Conservation (phyloP, 2,329 filamentous ascomycete genomes). For the Fusarium tjaetaba region DNA sequence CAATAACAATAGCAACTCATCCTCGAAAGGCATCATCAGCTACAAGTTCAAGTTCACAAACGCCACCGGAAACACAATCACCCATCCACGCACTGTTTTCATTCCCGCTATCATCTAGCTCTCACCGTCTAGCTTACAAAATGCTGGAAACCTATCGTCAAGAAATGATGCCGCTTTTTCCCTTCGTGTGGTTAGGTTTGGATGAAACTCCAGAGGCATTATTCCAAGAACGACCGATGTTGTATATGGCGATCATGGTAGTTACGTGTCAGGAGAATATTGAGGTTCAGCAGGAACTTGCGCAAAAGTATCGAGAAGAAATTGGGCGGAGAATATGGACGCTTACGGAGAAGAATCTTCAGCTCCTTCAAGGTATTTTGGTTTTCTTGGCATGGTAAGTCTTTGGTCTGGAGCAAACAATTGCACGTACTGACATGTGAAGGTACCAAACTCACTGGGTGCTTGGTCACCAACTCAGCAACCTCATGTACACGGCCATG, state of each 20-base stretch:
- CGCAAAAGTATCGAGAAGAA: slow-evolving; percentile 10
- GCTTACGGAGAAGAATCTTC: slow-evolving; percentile 2
- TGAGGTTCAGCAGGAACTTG: slow-evolving; percentile 1
- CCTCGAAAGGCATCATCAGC: not conserved
- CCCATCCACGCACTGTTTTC: not conserved
- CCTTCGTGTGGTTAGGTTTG: not conserved
- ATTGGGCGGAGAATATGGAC: slow-evolving; percentile 9
- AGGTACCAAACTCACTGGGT: slow-evolving; percentile 17
- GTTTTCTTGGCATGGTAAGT: slow-evolving; percentile 16
- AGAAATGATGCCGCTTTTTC: slow-evolving; percentile 19
- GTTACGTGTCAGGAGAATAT: slow-evolving; percentile 9
- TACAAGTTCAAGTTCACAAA: not conserved
- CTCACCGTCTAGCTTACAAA: not conserved
- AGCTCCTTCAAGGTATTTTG: not conserved
- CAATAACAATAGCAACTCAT: not conserved
- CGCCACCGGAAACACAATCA: not conserved
- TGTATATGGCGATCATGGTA: slow-evolving; percentile 23
- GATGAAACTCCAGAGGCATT: not conserved
- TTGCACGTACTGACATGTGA: not conserved
- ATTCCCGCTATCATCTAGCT: not conserved
- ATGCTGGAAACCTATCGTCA: slow-evolving; percentile 2
- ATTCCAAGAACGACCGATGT: not conserved
- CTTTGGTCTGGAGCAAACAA: fast-evolving
- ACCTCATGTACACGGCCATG: slow-evolving; percentile 18
- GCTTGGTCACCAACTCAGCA: slow-evolving; percentile 5